Evolutionary conservation across 2,329 filamentous ascomycete genomes (phyloP).

Genomic region (Calonectria ilicicola): DNA sequence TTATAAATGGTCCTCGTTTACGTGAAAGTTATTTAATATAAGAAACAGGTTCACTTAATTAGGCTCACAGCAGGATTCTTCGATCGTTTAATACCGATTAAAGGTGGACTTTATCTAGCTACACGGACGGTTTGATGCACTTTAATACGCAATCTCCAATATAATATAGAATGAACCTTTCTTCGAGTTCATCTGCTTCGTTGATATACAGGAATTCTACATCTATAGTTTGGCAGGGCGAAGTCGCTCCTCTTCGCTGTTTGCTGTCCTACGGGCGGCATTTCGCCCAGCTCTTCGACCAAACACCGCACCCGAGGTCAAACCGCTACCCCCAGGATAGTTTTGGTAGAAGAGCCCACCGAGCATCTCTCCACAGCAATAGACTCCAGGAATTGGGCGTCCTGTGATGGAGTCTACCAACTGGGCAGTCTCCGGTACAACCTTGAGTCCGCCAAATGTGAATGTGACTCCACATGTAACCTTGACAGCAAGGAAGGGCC

Average conservation of each 20-base stretch:
- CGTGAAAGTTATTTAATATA: too few relatives aligned
- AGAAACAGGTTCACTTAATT: too few relatives aligned
- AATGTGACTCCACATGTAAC: constrained; percentile 76
- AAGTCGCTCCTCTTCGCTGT: not conserved
- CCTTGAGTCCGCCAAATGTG: constrained; percentile 73
- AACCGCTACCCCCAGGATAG: constrained; percentile 72
- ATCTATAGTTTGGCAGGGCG: not conserved
- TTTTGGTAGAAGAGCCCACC: constrained; percentile 74
- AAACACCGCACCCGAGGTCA: constrained; percentile 70
- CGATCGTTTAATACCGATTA: too few relatives aligned
- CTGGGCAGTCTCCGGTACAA: constrained; percentile 65
- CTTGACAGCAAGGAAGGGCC: constrained; percentile 72
- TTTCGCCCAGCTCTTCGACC: constrained; percentile 54
- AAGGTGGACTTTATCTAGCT: too few relatives aligned
- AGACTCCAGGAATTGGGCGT: constrained; percentile 65
- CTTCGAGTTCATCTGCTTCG: not conserved
- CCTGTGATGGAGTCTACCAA: constrained; percentile 61
- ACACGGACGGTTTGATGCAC: too few relatives aligned
- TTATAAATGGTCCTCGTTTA: too few relatives aligned
- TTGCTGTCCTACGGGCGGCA: constrained; percentile 41
- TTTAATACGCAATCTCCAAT: too few relatives aligned
- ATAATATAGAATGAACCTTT: not conserved
- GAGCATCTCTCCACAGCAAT: constrained; percentile 74
- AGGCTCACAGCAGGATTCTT: too few relatives aligned
- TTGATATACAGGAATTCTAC: not conserved